These are phyloP conservation scores for Talaromyces atroroseus DNA, from an alignment of 2,329 filamentous ascomycete species.

Conservation along the genomic window DNA sequence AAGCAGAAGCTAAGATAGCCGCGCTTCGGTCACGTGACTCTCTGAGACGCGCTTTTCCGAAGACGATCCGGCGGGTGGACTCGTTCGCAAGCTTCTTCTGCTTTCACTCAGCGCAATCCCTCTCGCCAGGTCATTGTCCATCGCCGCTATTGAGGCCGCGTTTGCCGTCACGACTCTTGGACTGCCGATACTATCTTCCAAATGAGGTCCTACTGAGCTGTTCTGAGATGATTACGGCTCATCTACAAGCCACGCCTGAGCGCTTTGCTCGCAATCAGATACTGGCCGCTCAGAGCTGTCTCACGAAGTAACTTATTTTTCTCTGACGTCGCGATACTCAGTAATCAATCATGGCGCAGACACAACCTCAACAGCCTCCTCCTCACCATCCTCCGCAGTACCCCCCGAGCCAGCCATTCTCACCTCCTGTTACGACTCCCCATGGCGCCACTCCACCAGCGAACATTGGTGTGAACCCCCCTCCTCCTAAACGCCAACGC, in stretches of 20 bases:
- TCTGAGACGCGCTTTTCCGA: constrained; percentile 16
- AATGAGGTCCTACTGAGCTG: constrained; percentile 8
- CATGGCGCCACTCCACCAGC: constrained; percentile 53
- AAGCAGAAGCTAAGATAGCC: constrained; percentile 9
- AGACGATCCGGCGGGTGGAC: constrained; percentile 14
- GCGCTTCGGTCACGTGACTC: constrained; percentile 18
- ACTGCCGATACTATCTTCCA: background rate
- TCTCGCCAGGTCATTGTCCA: constrained; percentile 13
- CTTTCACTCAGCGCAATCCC: constrained; percentile 13
- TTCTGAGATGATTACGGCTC: constrained; percentile 36
- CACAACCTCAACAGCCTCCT: constrained; percentile 45
- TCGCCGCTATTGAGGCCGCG: constrained; percentile 12
- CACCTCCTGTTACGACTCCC: constrained; percentile 57
- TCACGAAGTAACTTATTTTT: background rate
- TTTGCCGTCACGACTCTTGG: background rate
- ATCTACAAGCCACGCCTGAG: constrained; percentile 32
- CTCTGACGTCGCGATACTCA: background rate
- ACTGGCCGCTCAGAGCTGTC: constrained; percentile 8
- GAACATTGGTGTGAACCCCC: constrained; percentile 50
- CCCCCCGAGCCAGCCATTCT: constrained; percentile 43
- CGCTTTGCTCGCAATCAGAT: constrained; percentile 32
- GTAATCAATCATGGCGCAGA: constrained; percentile 54
- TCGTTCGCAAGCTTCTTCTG: constrained; percentile 13
- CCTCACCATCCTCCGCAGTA: constrained; percentile 40
- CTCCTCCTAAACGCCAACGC: constrained; percentile 67